Evolutionary conservation across 345 rosid genomes (phyloP).

Genomic region (Fremontodendron californicum): DNA sequence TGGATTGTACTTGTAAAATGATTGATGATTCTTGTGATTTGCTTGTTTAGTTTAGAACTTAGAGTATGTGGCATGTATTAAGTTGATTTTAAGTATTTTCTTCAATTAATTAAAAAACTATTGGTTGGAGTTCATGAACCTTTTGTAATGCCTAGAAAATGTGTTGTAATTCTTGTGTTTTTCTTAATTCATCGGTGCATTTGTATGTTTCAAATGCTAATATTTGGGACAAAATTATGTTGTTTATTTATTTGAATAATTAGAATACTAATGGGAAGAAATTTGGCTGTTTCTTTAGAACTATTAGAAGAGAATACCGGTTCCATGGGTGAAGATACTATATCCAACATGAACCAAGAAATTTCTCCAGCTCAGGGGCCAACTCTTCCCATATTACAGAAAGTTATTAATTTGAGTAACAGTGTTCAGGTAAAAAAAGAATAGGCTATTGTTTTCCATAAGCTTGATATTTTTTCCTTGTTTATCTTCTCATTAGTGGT

Average conservation of each 20-base stretch:
- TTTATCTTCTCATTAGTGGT: background rate
- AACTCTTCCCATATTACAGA: slow-evolving; percentile 71
- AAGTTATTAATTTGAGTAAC: slow-evolving; percentile 53
- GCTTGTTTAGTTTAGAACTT: background rate
- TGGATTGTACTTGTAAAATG: background rate
- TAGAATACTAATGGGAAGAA: background rate
- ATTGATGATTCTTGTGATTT: background rate
- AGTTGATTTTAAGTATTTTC: background rate
- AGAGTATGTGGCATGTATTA: background rate
- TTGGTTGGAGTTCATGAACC: background rate
- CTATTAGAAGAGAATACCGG: slow-evolving; percentile 33
- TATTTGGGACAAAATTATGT: background rate
- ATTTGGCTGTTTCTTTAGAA: slow-evolving; percentile 7
- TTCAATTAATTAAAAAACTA: background rate
- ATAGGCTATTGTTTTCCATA: background rate
- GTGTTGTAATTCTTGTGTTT: background rate
- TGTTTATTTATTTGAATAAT: background rate
- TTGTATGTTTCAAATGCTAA: background rate
- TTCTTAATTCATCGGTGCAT: background rate
- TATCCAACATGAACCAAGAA: slow-evolving; percentile 33
- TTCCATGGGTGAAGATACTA: slow-evolving; percentile 36
- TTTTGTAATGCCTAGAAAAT: background rate
- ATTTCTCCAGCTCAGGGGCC: slow-evolving; percentile 47
- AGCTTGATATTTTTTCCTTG: background rate
- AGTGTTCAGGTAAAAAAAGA: slow-evolving; percentile 50